These are phyloP conservation scores for Eucalyptus polybractea DNA, from an alignment of 345 rosid species.

Conservation along the genomic window DNA sequence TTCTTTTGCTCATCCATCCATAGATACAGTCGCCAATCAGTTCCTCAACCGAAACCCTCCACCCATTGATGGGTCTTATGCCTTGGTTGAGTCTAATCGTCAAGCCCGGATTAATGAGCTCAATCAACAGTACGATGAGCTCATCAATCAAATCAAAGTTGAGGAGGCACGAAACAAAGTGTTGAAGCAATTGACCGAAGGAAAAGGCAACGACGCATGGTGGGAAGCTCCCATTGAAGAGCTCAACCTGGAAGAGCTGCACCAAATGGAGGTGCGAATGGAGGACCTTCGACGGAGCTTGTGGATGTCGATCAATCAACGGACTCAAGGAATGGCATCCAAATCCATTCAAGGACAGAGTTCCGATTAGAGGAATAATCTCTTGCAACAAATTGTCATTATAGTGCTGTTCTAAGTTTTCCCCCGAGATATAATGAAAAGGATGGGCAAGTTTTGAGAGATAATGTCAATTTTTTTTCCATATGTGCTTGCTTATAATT, in stretches of 20 bases:
- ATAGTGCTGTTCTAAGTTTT: not conserved
- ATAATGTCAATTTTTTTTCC: not conserved
- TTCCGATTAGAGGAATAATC: not conserved
- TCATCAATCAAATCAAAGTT: not conserved
- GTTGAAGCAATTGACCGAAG: not conserved
- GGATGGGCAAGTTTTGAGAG: not conserved
- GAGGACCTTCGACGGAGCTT: not conserved
- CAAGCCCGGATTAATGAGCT: not conserved
- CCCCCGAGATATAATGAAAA: not conserved
- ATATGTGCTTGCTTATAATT: not conserved
- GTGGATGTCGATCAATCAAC: not conserved
- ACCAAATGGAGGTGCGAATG: not conserved
- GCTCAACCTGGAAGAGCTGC: not conserved
- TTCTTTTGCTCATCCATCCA: not conserved
- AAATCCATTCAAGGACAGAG: not conserved
- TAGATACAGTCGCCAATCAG: not conserved
- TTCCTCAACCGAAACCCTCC: not conserved
- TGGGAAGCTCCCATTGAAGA: not conserved
- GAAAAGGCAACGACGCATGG: not conserved
- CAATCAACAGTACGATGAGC: not conserved
- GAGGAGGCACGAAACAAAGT: not conserved
- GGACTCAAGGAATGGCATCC: not conserved
- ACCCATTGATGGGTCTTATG: not conserved
- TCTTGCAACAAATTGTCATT: not conserved
- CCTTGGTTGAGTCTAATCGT: not conserved